These are phyloP conservation scores for Selenicereus undatus DNA, from an alignment of 148 eudicot genomes.

Conservation along the genomic window DNA sequence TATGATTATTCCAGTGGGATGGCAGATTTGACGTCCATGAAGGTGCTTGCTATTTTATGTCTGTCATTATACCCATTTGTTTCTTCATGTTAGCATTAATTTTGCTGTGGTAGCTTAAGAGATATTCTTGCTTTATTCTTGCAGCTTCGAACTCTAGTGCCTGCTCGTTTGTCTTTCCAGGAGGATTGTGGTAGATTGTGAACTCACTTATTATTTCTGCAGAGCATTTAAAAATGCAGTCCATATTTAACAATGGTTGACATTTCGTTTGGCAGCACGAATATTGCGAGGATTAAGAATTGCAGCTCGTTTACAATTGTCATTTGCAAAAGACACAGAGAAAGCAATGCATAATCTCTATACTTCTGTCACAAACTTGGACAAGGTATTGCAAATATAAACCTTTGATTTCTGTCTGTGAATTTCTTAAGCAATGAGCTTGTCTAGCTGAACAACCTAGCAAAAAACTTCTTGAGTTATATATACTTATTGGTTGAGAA, in stretches of 20 bases:
- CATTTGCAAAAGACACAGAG: slow-evolving; percentile 68
- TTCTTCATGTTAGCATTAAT: neutral
- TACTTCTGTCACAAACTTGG: slow-evolving; percentile 45
- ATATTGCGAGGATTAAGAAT: slow-evolving; percentile 91
- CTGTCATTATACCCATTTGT: neutral
- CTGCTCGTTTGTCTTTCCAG: slow-evolving; percentile 74
- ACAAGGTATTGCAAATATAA: slow-evolving; percentile 40
- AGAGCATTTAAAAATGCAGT: neutral
- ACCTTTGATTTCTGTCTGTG: neutral
- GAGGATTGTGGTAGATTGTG: slow-evolving; percentile 72
- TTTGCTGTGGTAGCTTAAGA: neutral
- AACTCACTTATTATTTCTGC: neutral
- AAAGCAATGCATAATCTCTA: slow-evolving; percentile 49
- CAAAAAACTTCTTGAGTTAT: neutral
- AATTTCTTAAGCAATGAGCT: neutral
- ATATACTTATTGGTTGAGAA: neutral
- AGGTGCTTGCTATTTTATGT: slow-evolving; percentile 43
- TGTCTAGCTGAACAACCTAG: neutral
- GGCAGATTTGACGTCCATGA: slow-evolving; percentile 58
- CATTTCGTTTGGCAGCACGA: slow-evolving; percentile 55
- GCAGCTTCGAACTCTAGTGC: slow-evolving; percentile 75
- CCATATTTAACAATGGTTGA: neutral
- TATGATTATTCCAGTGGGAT: slow-evolving; percentile 79
- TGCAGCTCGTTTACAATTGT: slow-evolving; percentile 85
- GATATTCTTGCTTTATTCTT: slow-evolving; percentile 23